Conservation (phyloP, 2,329 filamentous ascomycete genomes). For the Thielaviopsis punctulata region DNA sequence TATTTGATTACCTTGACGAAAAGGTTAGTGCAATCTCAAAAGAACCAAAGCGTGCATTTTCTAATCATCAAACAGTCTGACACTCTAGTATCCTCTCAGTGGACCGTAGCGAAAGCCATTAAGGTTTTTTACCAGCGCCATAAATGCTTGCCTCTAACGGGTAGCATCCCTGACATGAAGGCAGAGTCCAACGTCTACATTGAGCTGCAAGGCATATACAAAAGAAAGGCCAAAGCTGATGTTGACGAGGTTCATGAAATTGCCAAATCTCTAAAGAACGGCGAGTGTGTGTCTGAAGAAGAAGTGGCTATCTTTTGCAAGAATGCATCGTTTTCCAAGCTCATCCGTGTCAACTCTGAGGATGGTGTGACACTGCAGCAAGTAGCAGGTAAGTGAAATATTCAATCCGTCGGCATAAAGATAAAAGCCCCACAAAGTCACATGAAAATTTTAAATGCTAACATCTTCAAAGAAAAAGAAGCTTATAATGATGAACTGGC, state of each 20-base stretch:
- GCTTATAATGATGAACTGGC: constrained; percentile 35
- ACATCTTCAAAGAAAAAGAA: constrained; percentile 29
- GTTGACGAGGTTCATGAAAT: constrained; percentile 52
- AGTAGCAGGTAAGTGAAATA: constrained; percentile 3
- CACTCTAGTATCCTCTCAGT: constrained; percentile 36
- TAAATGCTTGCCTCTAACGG: constrained; percentile 61
- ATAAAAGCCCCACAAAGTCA: too few species aligned
- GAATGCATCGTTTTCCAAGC: constrained; percentile 80
- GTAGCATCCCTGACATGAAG: constrained; percentile 93
- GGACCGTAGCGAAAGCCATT: constrained; percentile 72
- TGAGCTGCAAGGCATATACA: constrained; percentile 82
- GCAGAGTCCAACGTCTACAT: constrained; percentile 82
- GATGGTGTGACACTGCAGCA: neutral
- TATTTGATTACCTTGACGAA: constrained; percentile 35
- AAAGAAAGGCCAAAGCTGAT: constrained; percentile 67
- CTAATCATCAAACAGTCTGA: constrained; percentile 1
- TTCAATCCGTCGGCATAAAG: too few species aligned
- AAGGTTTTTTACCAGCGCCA: constrained; percentile 60
- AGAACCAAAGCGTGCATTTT: neutral
- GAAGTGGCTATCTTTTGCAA: constrained; percentile 91
- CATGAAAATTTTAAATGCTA: neutral
- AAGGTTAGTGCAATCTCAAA: neutral
- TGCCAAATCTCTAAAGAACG: constrained; percentile 36
- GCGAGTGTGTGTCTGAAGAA: constrained; percentile 40
- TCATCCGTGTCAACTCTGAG: constrained; percentile 43